Evolutionary conservation across 331 rosid genomes (phyloP).

Genomic region (Spiraea crenata): DNA sequence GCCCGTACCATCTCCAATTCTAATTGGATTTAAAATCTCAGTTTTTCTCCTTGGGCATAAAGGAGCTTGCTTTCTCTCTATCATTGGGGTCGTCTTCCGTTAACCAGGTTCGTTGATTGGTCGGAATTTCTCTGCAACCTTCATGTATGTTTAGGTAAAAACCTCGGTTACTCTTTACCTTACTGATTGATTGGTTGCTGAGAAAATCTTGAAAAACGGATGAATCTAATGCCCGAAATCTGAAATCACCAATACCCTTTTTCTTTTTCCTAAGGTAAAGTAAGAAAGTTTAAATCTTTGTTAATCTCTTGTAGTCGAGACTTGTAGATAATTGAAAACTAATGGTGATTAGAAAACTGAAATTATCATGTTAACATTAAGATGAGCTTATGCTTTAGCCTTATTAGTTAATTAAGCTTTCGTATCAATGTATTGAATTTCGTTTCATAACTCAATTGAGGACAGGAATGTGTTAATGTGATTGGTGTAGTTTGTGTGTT

Average conservation of each 20-base stretch:
- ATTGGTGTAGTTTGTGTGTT: neutral
- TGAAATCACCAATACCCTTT: too few species aligned
- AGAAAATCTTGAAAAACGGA: neutral
- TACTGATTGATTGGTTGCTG: neutral
- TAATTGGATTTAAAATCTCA: neutral
- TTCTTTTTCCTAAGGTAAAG: too few species aligned
- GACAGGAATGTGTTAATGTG: neutral
- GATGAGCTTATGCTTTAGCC: too few species aligned
- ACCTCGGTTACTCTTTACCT: neutral
- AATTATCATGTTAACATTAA: too few species aligned
- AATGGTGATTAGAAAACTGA: too few species aligned
- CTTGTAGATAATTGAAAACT: too few species aligned
- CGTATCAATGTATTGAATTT: neutral
- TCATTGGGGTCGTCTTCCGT: neutral
- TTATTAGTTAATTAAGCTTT: too few species aligned
- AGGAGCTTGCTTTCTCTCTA: neutral
- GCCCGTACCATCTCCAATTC: too few species aligned
- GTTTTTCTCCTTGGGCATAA: too few species aligned
- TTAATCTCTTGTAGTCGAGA: too few species aligned
- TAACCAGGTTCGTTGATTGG: neutral
- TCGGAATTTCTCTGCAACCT: slow-evolving; percentile 1
- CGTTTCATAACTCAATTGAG: neutral
- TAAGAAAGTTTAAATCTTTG: too few species aligned
- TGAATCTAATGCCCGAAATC: too few species aligned
- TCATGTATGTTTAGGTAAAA: slow-evolving; percentile 25